A percentile compares a stretch with the other conserved stretches of the same genome.
These are phyloP conservation scores for Hemileia vastatrix DNA, from an alignment of 1,284 basidiomycete genomes.

Conservation along the genomic window DNA sequence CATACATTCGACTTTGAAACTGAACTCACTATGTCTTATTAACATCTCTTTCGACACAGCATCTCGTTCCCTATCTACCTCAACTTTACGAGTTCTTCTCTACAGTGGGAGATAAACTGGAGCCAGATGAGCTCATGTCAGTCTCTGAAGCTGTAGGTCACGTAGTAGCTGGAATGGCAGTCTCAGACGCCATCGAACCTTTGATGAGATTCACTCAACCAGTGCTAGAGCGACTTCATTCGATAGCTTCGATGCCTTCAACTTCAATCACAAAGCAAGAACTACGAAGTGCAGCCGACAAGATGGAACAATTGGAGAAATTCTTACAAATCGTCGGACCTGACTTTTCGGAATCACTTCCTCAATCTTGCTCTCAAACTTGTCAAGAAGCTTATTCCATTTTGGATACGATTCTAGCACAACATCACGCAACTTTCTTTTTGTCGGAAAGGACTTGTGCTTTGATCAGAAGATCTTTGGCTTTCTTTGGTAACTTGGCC, in stretches of 20 bases:
- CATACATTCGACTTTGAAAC: background rate
- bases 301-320: slow-evolving; percentile 39
- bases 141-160: slow-evolving; percentile 95
- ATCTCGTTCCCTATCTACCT: slow-evolving; percentile 81
- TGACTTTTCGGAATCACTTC: too few species aligned
- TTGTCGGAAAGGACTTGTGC: slow-evolving; percentile 77
- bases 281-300: slow-evolving; percentile 33
- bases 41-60: slow-evolving; percentile 48
- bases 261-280: slow-evolving; percentile 28
- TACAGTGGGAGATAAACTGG: slow-evolving; percentile 63
- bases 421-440: slow-evolving; percentile 67
- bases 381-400: slow-evolving; percentile 72
- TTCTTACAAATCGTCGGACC: slow-evolving; percentile 44
- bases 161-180: slow-evolving; percentile 85
- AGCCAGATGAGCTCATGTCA: slow-evolving; percentile 76
- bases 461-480: slow-evolving; percentile 73
- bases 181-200: slow-evolving; percentile 69
- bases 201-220: slow-evolving; percentile 68
- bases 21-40: slow-evolving; percentile 18
- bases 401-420: slow-evolving; percentile 67
- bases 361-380: slow-evolving; percentile 65
- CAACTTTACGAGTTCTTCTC: slow-evolving; percentile 82
- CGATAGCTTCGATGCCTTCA: slow-evolving; percentile 32
- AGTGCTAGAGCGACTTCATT: slow-evolving; percentile 48
- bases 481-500: slow-evolving; percentile 64